Evolutionary conservation across 2,329 filamentous ascomycete genomes (phyloP).

Genomic region (Penicillium hesseltinei): DNA sequence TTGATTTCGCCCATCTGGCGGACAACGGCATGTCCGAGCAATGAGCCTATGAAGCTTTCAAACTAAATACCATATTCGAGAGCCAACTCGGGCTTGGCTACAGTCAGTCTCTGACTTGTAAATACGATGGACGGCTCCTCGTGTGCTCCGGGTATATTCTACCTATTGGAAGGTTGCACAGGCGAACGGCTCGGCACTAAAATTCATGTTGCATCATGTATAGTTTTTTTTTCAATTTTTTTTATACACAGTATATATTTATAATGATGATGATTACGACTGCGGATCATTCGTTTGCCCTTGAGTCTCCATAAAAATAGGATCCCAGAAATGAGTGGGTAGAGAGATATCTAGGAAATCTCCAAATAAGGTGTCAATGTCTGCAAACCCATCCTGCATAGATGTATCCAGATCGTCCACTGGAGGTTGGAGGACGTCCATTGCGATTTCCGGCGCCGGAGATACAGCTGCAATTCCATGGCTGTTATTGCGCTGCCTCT

Average conservation of each 20-base stretch:
- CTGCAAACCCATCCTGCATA: conserved; percentile 29
- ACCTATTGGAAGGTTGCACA: not conserved
- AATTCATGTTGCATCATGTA: conserved; percentile 3
- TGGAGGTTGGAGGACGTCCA: conserved; percentile 43
- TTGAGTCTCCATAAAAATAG: conserved; percentile 27
- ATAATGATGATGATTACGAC: conserved; percentile 15
- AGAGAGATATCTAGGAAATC: conserved; percentile 38
- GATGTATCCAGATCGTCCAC: conserved; percentile 38
- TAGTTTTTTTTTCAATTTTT: not conserved
- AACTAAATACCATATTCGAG: not conserved
- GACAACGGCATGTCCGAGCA: conserved; percentile 2
- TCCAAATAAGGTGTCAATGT: conserved; percentile 38
- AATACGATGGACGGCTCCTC: not conserved
- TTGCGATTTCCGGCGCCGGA: conserved; percentile 9
- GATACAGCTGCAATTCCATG: not conserved
- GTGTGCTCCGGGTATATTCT: not conserved
- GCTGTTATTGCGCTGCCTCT: conserved; percentile 1
- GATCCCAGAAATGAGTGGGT: conserved; percentile 39
- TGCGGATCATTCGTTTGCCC: not conserved
- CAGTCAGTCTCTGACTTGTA: not conserved
- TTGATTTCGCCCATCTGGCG: conserved; percentile 20
- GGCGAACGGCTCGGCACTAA: not conserved
- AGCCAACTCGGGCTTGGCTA: not conserved
- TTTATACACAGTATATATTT: conserved; percentile 11
- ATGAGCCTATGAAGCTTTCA: not conserved